Evolutionary conservation across 2,329 filamentous ascomycete genomes (phyloP), one percentile per base, ranked within the genome.

Genomic region (Phialophora expanda): DNA sequence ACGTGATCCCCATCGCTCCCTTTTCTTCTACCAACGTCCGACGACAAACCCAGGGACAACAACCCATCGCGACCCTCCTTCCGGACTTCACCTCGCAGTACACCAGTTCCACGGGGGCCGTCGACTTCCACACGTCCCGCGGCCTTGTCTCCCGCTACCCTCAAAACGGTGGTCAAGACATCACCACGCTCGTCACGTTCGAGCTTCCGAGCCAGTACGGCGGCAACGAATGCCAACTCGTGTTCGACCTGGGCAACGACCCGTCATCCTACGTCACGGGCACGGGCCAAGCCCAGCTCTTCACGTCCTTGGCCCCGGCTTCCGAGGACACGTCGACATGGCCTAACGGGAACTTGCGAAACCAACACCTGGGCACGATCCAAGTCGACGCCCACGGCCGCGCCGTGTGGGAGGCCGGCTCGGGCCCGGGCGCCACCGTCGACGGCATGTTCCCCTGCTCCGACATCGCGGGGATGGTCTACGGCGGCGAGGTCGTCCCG

Each of bases 101-200:
- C 55, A 59, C 67, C 34, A 44, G 81, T 66, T 76, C 78, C 9
- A 76, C 79, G 30, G 69, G 75, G 69, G 70, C 73, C 51, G 67
- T 74, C 59, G 67, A 74, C 66, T 68, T 77, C 57, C 73, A 74
- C 46, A 67, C 72, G 2, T 70, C 77, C 9, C 78, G 74, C 51
- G 80, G 81, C 62, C 76, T 87, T 38, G 82, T 86, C 7, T 78
- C 87, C 9, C 86, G 85, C 20, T 78, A 81, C 8, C 85, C 85
- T 5, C 87, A 44, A 24, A 66, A 68, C 53, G 63, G 61, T 17
- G 67, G 67, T 14, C 56, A 61, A 58, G 71, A 73, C 64, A 69
- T 70, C 56, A 72, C 71, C 38, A 71, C 71, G 6, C 66, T 73
- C 48, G 55, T 69, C 41, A 73, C 71, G 32, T 73, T 73, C 66